phyloP scores from a whole-genome alignment of 2,329 filamentous ascomycete genomes.

The Sporothrix variecibatus region DNA sequence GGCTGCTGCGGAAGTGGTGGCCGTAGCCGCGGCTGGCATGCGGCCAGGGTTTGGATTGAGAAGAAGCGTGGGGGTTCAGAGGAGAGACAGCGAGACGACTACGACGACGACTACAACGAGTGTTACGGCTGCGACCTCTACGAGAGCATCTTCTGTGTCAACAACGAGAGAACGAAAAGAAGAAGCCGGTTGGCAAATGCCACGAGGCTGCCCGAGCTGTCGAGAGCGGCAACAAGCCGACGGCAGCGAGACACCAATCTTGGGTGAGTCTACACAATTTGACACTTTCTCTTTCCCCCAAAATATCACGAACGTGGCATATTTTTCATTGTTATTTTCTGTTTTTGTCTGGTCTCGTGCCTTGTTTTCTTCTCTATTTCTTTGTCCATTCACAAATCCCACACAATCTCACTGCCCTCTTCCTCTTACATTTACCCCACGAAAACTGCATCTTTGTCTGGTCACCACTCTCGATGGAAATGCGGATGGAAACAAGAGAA shows the following conservation, averaged over 20 bases:
- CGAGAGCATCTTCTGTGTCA: not conserved
- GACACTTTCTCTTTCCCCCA: no score
- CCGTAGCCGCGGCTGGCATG: slow-evolving; percentile 23
- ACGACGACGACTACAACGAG: not conserved
- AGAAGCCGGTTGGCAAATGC: slow-evolving; percentile 8
- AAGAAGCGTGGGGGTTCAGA: slow-evolving; percentile 13
- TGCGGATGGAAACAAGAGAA: not conserved
- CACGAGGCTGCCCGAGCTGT: slow-evolving; percentile 25
- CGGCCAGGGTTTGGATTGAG: slow-evolving; percentile 21
- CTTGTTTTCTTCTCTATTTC: not conserved
- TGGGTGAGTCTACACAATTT: slow-evolving; percentile 12
- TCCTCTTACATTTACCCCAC: not conserved
- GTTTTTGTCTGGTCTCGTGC: not conserved
- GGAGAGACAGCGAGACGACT: not conserved
- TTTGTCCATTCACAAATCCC: not conserved
- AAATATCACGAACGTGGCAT: no score
- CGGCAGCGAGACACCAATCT: not conserved
- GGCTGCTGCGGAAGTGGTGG: slow-evolving; percentile 21
- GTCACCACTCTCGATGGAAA: slow-evolving; percentile 9
- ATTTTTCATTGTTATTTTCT: not conserved
- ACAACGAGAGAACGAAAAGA: not conserved
- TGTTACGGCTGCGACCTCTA: not conserved
- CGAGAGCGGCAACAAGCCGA: slow-evolving; percentile 10
- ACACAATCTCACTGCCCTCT: not conserved
- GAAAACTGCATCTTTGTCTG: not conserved